Conservation (phyloP, 768 basidiomycete genomes). For the Rhizopogon vesiculosus region DNA sequence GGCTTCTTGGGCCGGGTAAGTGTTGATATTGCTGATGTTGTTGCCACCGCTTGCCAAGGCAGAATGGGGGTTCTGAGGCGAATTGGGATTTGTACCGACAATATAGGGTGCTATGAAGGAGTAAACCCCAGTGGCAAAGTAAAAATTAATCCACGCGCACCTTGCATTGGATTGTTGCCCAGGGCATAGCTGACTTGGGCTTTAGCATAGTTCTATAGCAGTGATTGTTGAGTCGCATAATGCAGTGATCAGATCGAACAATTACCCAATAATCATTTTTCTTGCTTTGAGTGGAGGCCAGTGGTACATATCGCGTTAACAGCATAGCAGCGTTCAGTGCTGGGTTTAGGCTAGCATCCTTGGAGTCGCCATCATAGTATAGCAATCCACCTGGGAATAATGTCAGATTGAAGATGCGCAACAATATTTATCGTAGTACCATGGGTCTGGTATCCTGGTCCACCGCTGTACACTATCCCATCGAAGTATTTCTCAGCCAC, state of each 20-base stretch:
- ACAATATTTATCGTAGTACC: slow-evolving; percentile 34
- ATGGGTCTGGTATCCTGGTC: slow-evolving; percentile 52
- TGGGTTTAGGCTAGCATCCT: slow-evolving; percentile 76
- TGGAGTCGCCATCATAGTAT: slow-evolving; percentile 81
- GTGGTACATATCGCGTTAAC: slow-evolving; percentile 66
- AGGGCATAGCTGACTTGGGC: slow-evolving; percentile 77
- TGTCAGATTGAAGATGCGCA: neutral
- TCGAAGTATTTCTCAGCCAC: slow-evolving; percentile 79
- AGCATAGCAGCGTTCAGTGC: slow-evolving; percentile 87
- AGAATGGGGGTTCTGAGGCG: slow-evolving; percentile 87
- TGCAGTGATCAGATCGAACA: neutral
- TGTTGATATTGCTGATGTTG: slow-evolving; percentile 65
- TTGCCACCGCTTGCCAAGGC: slow-evolving; percentile 84
- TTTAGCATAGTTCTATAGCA: slow-evolving; percentile 61
- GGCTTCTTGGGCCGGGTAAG: slow-evolving; percentile 63
- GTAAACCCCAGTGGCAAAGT: neutral
- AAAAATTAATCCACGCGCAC: slow-evolving; percentile 31
- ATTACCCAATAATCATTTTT: slow-evolving; percentile 56
- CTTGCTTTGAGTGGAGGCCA: slow-evolving; percentile 61
- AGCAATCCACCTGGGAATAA: slow-evolving; percentile 62
- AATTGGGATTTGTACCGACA: slow-evolving; percentile 87
- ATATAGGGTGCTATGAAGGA: slow-evolving; percentile 44
- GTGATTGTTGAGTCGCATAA: neutral
- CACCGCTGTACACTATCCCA: slow-evolving; percentile 52
- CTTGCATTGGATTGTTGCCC: slow-evolving; percentile 87